phyloP scores from a whole-genome alignment of 2,329 filamentous ascomycete genomes.

The Cladophialophora bantiana region DNA sequence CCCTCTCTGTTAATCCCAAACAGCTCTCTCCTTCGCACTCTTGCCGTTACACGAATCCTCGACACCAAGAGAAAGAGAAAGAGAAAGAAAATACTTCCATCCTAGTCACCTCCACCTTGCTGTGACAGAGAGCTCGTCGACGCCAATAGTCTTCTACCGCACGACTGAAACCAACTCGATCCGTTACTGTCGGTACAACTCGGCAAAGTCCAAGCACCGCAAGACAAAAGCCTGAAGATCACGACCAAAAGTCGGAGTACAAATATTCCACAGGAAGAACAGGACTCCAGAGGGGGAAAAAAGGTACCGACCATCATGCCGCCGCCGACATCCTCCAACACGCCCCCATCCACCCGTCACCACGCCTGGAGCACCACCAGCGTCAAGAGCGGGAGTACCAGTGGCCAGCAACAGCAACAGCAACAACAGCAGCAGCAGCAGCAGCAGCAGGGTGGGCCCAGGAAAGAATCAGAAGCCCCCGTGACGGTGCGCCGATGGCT shows the following conservation, averaged over 20 bases:
- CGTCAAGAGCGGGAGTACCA: slow-evolving; percentile 23
- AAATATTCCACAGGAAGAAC: background rate
- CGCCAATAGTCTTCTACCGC: background rate
- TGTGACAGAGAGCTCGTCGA: background rate
- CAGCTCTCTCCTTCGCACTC: background rate
- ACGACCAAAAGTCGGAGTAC: background rate
- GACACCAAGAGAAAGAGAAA: background rate
- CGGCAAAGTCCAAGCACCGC: background rate
- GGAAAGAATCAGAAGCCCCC: background rate
- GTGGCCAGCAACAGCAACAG: slow-evolving; percentile 1
- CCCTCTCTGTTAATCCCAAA: background rate
- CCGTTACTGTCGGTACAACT: background rate
- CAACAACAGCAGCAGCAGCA: background rate
- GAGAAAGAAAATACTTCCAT: background rate
- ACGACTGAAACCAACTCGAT: background rate
- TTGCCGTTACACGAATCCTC: background rate
- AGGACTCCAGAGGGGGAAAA: background rate
- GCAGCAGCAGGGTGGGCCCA: background rate
- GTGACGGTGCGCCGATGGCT: background rate
- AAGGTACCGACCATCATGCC: background rate
- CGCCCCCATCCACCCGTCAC: background rate
- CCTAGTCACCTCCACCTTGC: background rate
- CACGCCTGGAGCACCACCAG: slow-evolving; percentile 26
- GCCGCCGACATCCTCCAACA: background rate
- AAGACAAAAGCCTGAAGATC: background rate